Evolutionary conservation across 2,329 filamentous ascomycete genomes (phyloP).

Genomic region (Diplodia sapinea): DNA sequence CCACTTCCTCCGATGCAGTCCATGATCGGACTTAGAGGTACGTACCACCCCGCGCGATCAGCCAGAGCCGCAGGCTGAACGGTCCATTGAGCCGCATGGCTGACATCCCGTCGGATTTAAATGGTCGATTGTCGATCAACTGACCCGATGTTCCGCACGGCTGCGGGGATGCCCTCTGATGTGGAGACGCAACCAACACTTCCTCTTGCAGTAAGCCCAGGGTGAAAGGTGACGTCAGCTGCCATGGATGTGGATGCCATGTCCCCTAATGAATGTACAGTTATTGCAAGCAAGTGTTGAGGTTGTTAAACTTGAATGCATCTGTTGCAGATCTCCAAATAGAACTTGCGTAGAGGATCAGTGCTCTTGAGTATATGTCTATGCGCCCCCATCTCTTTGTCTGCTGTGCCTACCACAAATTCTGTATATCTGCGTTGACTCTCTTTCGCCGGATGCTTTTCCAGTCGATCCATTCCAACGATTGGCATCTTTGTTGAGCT

Average conservation of each 20-base stretch:
- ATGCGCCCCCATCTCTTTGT: neutral
- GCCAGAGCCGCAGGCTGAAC: neutral
- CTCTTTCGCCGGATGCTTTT: neutral
- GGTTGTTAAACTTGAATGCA: no score
- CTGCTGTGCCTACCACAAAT: neutral
- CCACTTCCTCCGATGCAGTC: neutral
- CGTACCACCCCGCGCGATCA: neutral
- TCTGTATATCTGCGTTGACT: neutral
- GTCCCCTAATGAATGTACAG: neutral
- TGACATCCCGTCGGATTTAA: constrained; percentile 24
- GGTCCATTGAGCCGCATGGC: neutral
- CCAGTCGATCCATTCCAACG: neutral
- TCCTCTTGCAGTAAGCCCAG: constrained; percentile 6
- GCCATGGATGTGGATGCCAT: neutral
- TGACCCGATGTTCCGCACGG: constrained; percentile 27
- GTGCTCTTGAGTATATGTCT: neutral
- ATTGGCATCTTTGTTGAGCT: neutral
- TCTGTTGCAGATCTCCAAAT: no score
- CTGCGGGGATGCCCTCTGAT: constrained; percentile 26
- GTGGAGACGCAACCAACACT: constrained; percentile 17
- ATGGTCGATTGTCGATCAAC: constrained; percentile 12
- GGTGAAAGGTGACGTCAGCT: constrained; percentile 11
- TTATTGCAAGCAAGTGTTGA: no score
- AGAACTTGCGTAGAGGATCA: neutral
- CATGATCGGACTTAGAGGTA: constrained; percentile 12